Evolutionary conservation across 2,329 filamentous ascomycete genomes (phyloP), one percentile per base, ranked within the genome.

Genomic region (Fusarium guadeloupense): DNA sequence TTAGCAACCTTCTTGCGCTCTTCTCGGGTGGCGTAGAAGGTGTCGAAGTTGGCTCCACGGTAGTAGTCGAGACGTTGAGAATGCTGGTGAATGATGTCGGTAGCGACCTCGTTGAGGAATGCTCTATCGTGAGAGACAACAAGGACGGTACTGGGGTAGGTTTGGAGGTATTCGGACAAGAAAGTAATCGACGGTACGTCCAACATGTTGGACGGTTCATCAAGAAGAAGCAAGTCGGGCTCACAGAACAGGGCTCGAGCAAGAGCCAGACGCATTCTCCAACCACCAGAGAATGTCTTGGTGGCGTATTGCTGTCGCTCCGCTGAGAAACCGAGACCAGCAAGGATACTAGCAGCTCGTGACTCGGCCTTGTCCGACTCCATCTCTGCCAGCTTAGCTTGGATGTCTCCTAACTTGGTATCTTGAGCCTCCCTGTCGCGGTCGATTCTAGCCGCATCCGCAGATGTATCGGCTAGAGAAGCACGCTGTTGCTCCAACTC

Each of bases 161-260:
- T 83, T 76, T 97, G 93, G 9, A 99, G 89, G 74, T 99, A 99
- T 72, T 93, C 94, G 41, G 94, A 91, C 75, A 99, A 85, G 86
- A 98, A 99, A 52, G 95, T 96, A 73, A 99, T 98, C 20, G 95
- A 98, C n/a, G 95, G 95, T 54, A 99, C 95, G 79, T 98, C 95
- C 92, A 99, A 93, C 94, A 98, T 98, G 88, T 98, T 98, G 51
- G 94, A 98, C 80, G 95, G 95, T 87, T 99, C 95, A 81, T 99
- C 95, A 69, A 99, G 92, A 75, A 99, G 85, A 56, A 99, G 80
- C 46, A 99, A 82, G 78, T 99, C 95, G 37, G 95, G 95, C 76
- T 99, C 95, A 80, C 95, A 99, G 82, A 99, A 99, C 30, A 99
- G 85, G 13, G 95, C 95, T 84, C 95, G 85, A 12, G 95, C 95